phyloP scores from a whole-genome alignment of 225 moss, liverwort and hornwort genomes.

The Bryoerythrophyllum caledonicum region DNA sequence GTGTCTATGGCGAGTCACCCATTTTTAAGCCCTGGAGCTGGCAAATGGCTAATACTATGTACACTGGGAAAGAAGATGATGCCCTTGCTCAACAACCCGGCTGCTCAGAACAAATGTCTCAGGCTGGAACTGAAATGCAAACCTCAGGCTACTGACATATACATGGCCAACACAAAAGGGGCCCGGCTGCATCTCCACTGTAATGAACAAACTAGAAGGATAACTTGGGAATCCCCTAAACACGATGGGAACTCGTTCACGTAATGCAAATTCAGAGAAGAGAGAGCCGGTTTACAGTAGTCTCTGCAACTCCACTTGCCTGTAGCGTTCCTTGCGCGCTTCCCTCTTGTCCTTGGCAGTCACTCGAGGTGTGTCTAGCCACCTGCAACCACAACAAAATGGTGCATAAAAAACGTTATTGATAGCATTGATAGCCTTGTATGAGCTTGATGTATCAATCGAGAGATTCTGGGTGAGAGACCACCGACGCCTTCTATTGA shows the following conservation, averaged over 20 bases:
- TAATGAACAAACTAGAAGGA: background rate
- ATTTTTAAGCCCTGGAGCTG: conserved; percentile 24
- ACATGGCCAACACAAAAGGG: conserved; percentile 21
- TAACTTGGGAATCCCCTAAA: background rate
- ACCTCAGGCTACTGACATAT: conserved; percentile 26
- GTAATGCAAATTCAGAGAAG: conserved; percentile 1
- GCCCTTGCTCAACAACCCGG: conserved; percentile 35
- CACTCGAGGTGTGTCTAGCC: conserved; percentile 57
- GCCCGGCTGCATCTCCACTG: conserved; percentile 18
- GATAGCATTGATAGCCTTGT: too few relatives aligned
- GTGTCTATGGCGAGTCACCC: conserved; percentile 16
- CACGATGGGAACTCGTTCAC: conserved; percentile 3
- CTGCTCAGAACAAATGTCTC: conserved; percentile 31
- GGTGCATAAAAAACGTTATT: background rate
- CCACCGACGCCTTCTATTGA: too few relatives aligned
- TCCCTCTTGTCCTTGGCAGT: conserved; percentile 56
- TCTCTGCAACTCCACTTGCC: conserved; percentile 70
- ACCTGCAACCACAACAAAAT: conserved; percentile 35
- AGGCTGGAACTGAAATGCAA: conserved; percentile 28
- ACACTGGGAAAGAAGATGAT: conserved; percentile 26
- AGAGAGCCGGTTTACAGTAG: conserved; percentile 44
- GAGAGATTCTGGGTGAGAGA: too few relatives aligned
- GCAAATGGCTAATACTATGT: conserved; percentile 39
- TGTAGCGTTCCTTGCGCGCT: conserved; percentile 66
- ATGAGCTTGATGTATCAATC: too few relatives aligned